Evolutionary conservation across 805 yeast genomes (phyloP), one percentile per base, ranked within the genome.

Genomic region (Starmera quercuum): DNA sequence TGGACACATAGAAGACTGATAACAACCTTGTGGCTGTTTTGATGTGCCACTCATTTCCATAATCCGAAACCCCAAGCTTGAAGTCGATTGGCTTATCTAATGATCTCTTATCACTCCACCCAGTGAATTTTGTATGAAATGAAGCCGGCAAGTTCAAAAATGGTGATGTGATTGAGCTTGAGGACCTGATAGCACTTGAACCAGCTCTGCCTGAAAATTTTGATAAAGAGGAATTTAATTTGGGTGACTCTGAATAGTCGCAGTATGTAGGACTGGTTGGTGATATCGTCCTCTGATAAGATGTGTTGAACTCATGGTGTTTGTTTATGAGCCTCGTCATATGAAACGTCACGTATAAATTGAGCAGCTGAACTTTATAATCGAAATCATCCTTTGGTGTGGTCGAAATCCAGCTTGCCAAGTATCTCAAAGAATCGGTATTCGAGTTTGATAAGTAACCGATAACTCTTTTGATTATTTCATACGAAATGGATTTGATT

Each of bases 31-130:
- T 76, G 0, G 87, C 85, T 0, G 85, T 67, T 34, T 69, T 63
- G 22, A 88, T 61, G 42, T 81, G 87, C 95, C 96, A 90, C 49
- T 84, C 87, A 39, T 71, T 68, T 0, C 83, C 79, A 53, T 88
- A 88, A 44, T 74, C 76, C 26, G 70, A 70, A 5, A 77, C 52
- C 34, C 60, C 63, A 10, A 78, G 50, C 42, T 49, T 64, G 23
- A 58, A 45, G 14, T 45, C 51, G 11, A 44, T 20, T 4, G 27
- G 30, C 12, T 31, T 39, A 9, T 26, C 7, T 6, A 15, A 7
- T 26, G 17, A 10, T 13, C 7, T 5, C 35, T 38, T 22, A 29
- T 29, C 15, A 14, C 36, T 32, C 46, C 46, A 42, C 24, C 24
- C 32, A 4, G 25, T 33, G 10, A 42, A 40, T 11, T 40, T 42